phyloP scores from a whole-genome alignment of 2,329 filamentous ascomycete genomes.

The Hymenoscyphus fructigenus region DNA sequence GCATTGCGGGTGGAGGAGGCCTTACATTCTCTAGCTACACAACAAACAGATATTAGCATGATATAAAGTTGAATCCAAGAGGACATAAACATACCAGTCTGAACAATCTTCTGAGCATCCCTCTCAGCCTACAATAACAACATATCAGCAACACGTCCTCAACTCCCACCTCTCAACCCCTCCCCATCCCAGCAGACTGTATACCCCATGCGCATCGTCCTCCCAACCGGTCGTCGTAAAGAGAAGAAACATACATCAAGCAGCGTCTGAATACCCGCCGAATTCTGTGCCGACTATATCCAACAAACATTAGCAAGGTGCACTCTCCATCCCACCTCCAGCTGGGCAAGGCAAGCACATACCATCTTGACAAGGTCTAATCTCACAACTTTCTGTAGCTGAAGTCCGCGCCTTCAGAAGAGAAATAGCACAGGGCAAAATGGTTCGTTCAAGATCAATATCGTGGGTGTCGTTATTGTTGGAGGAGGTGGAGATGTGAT shows the following conservation, averaged over 20 bases:
- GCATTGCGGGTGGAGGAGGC: not conserved
- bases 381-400: constrained; percentile 7
- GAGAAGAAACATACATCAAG: constrained; percentile 75
- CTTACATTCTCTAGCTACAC: constrained; percentile 82
- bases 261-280: constrained; percentile 95
- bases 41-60: constrained; percentile 34
- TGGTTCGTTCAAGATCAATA: not conserved
- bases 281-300: constrained; percentile 91
- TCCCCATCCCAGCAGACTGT: constrained; percentile 1
- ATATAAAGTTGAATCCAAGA: not conserved
- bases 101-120: constrained; percentile 98
- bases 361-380: constrained; percentile 31
- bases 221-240: not conserved
- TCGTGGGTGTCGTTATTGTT: not conserved
- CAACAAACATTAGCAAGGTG: constrained; percentile 22
- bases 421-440: not conserved
- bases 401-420: not conserved
- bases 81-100: constrained; percentile 67
- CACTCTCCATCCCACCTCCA: constrained; percentile 4
- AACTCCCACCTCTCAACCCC: not conserved
- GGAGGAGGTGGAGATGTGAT: not conserved
- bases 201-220: not conserved
- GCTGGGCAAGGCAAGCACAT: constrained; percentile 10
- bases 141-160: constrained; percentile 38
- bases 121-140: constrained; percentile 72